Evolutionary conservation across 2,329 filamentous ascomycete species (phyloP).

Genomic region (Ceratocystis huliohia): DNA sequence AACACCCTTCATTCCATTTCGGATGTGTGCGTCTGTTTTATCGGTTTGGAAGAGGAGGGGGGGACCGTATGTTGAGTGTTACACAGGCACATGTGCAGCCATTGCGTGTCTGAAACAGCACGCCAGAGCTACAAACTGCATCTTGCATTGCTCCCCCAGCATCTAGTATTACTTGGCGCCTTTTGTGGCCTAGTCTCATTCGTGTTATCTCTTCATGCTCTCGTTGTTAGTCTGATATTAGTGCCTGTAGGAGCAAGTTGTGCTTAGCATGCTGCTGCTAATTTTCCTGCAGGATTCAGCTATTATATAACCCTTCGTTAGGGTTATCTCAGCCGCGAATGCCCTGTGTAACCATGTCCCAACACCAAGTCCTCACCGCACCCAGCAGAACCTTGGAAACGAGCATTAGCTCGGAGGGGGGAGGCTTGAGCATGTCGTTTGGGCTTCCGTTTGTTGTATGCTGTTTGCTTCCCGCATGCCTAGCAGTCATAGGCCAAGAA

Average conservation of each 20-base stretch:
- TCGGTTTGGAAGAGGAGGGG: background rate
- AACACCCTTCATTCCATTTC: conserved; percentile 5
- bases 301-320: background rate
- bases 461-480: background rate
- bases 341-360: background rate
- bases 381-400: too few species aligned
- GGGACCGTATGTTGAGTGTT: background rate
- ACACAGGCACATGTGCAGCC: background rate
- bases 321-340: background rate
- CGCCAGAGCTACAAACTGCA: background rate
- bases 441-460: background rate
- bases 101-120: conserved; percentile 1
- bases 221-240: background rate
- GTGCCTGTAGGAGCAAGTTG: background rate
- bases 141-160: background rate
- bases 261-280: background rate
- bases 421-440: background rate
- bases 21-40: conserved; percentile 5
- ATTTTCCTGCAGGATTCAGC: background rate
- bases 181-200: too few species aligned
- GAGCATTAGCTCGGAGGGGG: too few species aligned
- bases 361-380: too few species aligned
- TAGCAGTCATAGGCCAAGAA: background rate
- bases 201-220: background rate
- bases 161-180: background rate